phyloP scores from a whole-genome alignment of 768 basidiomycete species.

The Galerina marginata region DNA sequence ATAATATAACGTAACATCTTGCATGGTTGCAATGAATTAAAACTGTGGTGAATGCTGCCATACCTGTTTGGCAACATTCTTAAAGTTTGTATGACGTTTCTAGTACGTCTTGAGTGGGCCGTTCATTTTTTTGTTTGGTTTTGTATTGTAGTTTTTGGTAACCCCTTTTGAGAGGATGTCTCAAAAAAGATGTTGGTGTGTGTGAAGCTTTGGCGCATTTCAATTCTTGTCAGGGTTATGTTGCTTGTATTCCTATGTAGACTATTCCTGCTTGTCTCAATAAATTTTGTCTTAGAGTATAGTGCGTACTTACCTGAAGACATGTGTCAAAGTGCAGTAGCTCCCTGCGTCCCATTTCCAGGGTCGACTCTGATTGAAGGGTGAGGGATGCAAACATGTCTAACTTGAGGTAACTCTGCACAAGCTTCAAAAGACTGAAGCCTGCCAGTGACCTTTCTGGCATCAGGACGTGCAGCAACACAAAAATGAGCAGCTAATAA shows the following conservation, averaged over 20 bases:
- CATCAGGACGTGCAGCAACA: not conserved
- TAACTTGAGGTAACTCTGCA: conserved; percentile 18
- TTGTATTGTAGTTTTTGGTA: conserved; percentile 33
- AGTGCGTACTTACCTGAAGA: conserved; percentile 25
- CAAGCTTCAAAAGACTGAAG: conserved; percentile 3
- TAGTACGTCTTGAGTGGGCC: conserved; percentile 35
- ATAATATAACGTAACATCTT: no score
- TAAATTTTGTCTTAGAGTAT: not conserved
- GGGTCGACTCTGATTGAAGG: conserved; percentile 12
- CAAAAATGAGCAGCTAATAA: not conserved
- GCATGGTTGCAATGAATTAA: not conserved
- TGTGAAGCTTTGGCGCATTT: conserved; percentile 41
- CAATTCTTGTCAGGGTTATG: conserved; percentile 30
- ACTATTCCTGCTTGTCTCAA: not conserved
- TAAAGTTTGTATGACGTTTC: conserved; percentile 34
- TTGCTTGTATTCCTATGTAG: conserved; percentile 12
- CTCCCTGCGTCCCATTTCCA: conserved; percentile 1
- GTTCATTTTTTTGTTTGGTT: conserved; percentile 40
- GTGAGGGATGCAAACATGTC: conserved; percentile 21
- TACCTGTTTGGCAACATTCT: conserved; percentile 36
- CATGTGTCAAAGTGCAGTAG: conserved; percentile 8
- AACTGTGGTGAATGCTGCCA: no score
- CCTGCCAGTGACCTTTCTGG: not conserved
- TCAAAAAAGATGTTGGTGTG: conserved; percentile 31
- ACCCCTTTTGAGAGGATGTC: conserved; percentile 38